These are phyloP conservation scores for Sporisorium scitamineum DNA, from an alignment of 1,284 basidiomycete species.

Conservation along the genomic window DNA sequence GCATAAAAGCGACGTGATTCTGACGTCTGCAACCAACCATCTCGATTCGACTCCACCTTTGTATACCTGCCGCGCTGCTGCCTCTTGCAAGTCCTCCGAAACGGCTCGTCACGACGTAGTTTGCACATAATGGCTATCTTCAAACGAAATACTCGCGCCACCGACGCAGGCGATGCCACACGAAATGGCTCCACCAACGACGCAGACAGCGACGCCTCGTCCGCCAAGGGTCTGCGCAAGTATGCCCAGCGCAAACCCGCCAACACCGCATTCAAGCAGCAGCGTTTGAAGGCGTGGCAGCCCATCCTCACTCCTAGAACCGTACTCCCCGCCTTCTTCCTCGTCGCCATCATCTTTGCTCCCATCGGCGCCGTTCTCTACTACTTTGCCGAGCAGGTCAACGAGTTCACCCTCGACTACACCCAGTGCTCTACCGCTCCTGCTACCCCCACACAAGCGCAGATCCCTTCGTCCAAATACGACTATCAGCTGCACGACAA, in stretches of 20 bases:
- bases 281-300: slow-evolving; percentile 99
- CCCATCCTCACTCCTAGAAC: slow-evolving; percentile 97
- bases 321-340: slow-evolving; percentile 93
- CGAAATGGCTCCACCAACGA: slow-evolving; percentile 42
- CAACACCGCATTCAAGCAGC: slow-evolving; percentile 98
- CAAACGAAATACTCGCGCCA: slow-evolving; percentile 43
- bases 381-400: slow-evolving; percentile 76
- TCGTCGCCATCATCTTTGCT: slow-evolving; percentile 92
- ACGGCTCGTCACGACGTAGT: background rate
- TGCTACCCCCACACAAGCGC: slow-evolving; percentile 69
- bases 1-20: background rate
- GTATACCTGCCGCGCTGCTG: background rate
- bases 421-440: slow-evolving; percentile 77
- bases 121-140: slow-evolving; percentile 48
- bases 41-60: background rate
- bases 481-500: slow-evolving; percentile 74
- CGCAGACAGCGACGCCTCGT: slow-evolving; percentile 41
- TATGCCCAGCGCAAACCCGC: slow-evolving; percentile 65
- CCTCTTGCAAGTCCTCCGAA: background rate
- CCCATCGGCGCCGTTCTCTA: slow-evolving; percentile 87
- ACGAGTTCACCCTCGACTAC: slow-evolving; percentile 95
- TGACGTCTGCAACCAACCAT: background rate
- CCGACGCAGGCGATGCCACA: slow-evolving; percentile 40
- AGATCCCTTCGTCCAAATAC: slow-evolving; percentile 78
- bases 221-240: slow-evolving; percentile 54